A percentile compares a stretch with the other conserved stretches of the same genome.
These are phyloP conservation scores for Podila epicladia DNA, from an alignment of 192 early-diverging fungal species.

Conservation along the genomic window DNA sequence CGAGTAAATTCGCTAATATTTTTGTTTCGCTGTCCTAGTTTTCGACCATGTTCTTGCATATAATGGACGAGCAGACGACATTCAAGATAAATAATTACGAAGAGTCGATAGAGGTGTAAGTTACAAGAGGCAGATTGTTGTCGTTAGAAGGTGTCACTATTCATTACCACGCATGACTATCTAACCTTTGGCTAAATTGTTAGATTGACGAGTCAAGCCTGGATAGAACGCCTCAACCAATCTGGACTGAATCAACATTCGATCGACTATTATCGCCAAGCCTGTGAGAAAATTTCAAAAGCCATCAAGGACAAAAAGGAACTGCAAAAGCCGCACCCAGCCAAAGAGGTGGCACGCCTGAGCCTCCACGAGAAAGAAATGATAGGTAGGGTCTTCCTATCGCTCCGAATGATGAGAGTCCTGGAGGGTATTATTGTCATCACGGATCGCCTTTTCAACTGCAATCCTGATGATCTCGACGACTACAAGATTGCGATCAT, in stretches of 20 bases:
- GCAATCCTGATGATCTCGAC: constrained; percentile 8
- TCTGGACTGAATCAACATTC: constrained; percentile 14
- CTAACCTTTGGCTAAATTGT: too few species aligned
- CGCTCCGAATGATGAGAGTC: constrained; percentile 4
- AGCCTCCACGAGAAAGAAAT: background rate
- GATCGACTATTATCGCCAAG: constrained; percentile 5
- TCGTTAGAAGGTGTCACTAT: background rate
- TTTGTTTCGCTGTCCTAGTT: constrained; percentile 2
- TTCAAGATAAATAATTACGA: constrained; percentile 24
- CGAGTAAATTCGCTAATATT: too few species aligned
- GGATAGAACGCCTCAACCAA: background rate
- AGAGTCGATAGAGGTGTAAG: constrained; percentile 25
- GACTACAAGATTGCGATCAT: constrained; percentile 31
- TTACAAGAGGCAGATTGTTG: background rate
- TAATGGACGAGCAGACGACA: constrained; percentile 9
- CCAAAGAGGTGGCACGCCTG: too few species aligned
- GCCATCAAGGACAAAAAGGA: constrained; percentile 32
- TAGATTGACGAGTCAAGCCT: constrained; percentile 25
- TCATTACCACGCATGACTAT: too few species aligned
- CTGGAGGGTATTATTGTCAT: constrained; percentile 19
- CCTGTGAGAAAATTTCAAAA: constrained; percentile 21
- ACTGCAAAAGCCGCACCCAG: constrained; percentile 13
- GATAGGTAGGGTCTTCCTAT: background rate
- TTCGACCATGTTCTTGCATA: constrained; percentile 7
- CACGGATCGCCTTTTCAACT: constrained; percentile 1